Evolutionary conservation across 2,329 filamentous ascomycete genomes (phyloP).

Genomic region (Calonectria montana): DNA sequence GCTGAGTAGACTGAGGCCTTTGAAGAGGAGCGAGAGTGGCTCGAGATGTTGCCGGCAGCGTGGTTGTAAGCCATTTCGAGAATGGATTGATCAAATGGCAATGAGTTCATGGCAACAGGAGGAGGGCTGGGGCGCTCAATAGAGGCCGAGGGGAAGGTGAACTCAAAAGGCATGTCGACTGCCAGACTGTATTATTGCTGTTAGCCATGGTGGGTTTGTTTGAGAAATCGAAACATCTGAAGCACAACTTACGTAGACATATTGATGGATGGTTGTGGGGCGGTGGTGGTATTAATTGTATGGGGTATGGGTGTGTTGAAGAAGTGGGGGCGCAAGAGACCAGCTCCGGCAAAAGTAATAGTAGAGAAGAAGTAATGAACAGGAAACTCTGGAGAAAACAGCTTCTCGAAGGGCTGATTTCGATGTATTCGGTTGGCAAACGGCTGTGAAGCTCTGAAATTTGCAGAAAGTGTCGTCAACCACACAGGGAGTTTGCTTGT

Average conservation of each 20-base stretch:
- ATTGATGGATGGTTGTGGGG: constrained; percentile 13
- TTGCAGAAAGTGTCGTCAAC: constrained; percentile 1
- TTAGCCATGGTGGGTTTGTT: constrained; percentile 33
- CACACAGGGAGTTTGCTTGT: neutral
- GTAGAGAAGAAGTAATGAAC: constrained; percentile 26
- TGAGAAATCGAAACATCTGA: neutral
- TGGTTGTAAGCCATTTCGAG: constrained; percentile 64
- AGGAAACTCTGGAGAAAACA: constrained; percentile 5
- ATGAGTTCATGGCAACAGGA: constrained; percentile 49
- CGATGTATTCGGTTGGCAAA: neutral
- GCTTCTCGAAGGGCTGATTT: constrained; percentile 3
- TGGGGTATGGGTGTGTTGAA: constrained; percentile 29
- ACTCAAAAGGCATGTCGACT: constrained; percentile 72
- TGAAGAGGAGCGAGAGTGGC: constrained; percentile 73
- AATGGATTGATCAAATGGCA: constrained; percentile 66
- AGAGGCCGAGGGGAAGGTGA: constrained; percentile 61
- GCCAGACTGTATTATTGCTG: constrained; percentile 61
- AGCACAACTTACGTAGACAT: constrained; percentile 51
- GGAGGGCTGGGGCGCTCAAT: constrained; percentile 47
- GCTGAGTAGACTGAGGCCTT: constrained; percentile 71
- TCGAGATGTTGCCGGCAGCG: constrained; percentile 46
- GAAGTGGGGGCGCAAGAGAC: constrained; percentile 34
- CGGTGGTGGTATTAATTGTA: constrained; percentile 24
- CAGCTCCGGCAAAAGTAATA: constrained; percentile 33
- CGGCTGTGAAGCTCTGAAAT: constrained; percentile 4